Percentiles rank a stretch among this genome's conserved stretches.
Conservation (phyloP, 768 basidiomycete species). For the Trametes gibbosa region DNA sequence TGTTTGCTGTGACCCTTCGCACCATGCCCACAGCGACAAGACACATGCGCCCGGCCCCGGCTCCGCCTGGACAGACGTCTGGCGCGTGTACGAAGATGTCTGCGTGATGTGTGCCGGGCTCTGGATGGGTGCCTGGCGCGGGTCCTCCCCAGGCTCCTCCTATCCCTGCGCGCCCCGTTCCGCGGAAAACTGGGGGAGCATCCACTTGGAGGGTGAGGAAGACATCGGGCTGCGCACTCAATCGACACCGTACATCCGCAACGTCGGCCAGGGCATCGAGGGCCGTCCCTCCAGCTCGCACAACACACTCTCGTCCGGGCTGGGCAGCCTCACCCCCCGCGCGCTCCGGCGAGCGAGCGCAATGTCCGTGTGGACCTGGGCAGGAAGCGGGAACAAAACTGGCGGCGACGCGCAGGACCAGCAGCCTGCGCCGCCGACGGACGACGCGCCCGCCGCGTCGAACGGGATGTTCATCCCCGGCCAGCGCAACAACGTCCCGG, state of each 20-base stretch:
- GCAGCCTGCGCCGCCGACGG: constrained; percentile 10
- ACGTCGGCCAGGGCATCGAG: constrained; percentile 27
- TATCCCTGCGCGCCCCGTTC: constrained; percentile 49
- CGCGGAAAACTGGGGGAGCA: constrained; percentile 50
- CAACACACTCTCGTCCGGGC: not conserved
- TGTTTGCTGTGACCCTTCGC: constrained; percentile 24
- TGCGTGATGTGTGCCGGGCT: constrained; percentile 79
- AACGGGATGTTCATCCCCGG: constrained; percentile 17
- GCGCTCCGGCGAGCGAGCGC: constrained; percentile 40
- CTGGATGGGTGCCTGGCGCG: constrained; percentile 73
- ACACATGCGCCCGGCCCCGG: constrained; percentile 24
- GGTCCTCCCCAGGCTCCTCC: constrained; percentile 46
- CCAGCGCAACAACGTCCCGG: constrained; percentile 7
- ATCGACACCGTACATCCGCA: constrained; percentile 27
- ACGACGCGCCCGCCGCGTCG: constrained; percentile 9
- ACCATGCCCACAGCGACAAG: not conserved
- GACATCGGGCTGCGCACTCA: constrained; percentile 25
- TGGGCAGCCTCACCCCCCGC: constrained; percentile 1
- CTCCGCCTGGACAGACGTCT: constrained; percentile 67
- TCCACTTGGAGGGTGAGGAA: constrained; percentile 67
- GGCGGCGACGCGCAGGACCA: constrained; percentile 27
- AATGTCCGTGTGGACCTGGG: constrained; percentile 46
- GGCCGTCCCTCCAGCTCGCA: constrained; percentile 5
- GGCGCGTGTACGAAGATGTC: constrained; percentile 83
- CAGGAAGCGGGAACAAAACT: constrained; percentile 34